Percentiles rank a stretch among this genome's conserved stretches.
Evolutionary conservation across 345 rosid species (phyloP).

Genomic region (Salix koriyanagi): DNA sequence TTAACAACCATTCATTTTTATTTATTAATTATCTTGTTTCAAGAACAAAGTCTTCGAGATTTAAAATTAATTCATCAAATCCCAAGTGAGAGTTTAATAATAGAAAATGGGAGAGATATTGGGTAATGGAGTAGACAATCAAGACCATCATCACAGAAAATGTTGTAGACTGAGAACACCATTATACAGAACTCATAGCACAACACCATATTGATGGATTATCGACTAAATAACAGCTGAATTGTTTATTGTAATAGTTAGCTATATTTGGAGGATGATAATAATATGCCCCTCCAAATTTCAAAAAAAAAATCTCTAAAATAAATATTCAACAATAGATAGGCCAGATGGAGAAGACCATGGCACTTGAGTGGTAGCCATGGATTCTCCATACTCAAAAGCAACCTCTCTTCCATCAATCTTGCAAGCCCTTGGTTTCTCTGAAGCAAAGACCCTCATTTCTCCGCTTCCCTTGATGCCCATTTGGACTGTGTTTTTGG

Average conservation of each 20-base stretch:
- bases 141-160: too few relatives aligned
- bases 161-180: too few relatives aligned
- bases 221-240: too few relatives aligned
- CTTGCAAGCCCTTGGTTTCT: conserved; percentile 55
- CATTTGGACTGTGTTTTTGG: conserved; percentile 29
- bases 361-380: conserved; percentile 57
- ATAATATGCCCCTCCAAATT: not conserved
- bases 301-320: conserved; percentile 22
- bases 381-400: conserved; percentile 47
- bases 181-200: too few relatives aligned
- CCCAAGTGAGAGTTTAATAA: too few relatives aligned
- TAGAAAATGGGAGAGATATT: too few relatives aligned
- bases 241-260: not conserved
- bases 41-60: too few relatives aligned
- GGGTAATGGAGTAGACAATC: too few relatives aligned
- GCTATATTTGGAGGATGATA: not conserved
- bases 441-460: conserved; percentile 62
- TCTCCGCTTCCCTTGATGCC: conserved; percentile 73
- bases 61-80: too few relatives aligned
- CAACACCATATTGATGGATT: too few relatives aligned
- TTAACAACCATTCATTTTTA: too few relatives aligned
- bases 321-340: conserved; percentile 46
- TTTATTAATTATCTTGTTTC: too few relatives aligned
- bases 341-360: conserved; percentile 53
- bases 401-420: conserved; percentile 55